These are phyloP conservation scores for Sporothrix luriei DNA, from an alignment of 2,329 filamentous ascomycete genomes.

Conservation along the genomic window DNA sequence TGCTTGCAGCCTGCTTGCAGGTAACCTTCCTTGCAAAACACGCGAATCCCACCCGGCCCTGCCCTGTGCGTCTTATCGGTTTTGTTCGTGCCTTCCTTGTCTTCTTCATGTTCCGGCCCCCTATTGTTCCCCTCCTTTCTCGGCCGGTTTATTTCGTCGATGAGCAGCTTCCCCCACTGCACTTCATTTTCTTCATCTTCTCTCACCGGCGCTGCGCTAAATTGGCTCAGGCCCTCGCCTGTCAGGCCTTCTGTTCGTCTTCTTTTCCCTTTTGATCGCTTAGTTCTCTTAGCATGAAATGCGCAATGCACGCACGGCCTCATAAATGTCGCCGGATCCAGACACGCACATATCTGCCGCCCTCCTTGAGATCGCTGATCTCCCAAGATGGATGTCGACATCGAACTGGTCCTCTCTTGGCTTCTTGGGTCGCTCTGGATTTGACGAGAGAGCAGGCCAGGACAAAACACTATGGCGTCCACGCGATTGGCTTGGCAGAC, in stretches of 20 bases:
- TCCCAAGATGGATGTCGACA: conserved; percentile 5
- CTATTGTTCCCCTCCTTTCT: conserved; percentile 17
- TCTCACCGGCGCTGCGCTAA: conserved; percentile 22
- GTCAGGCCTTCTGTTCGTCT: conserved; percentile 23
- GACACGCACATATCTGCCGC: not conserved
- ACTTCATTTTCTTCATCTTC: conserved; percentile 1
- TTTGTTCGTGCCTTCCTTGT: conserved; percentile 21
- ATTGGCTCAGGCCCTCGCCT: conserved; percentile 1
- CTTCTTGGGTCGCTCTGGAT: not conserved
- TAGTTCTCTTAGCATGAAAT: conserved; percentile 20
- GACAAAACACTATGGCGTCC: not conserved
- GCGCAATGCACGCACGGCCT: conserved; percentile 30
- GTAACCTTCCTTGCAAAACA: conserved; percentile 14
- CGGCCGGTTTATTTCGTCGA: conserved; percentile 15
- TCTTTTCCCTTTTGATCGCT: conserved; percentile 27
- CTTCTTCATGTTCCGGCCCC: not conserved
- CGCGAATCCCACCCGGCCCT: conserved; percentile 15
- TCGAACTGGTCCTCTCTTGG: conserved; percentile 3
- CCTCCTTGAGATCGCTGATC: conserved; percentile 10
- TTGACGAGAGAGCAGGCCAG: not conserved
- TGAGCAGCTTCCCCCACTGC: conserved; percentile 22
- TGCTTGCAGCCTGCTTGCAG: conserved; percentile 5
- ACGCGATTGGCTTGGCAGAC: not conserved
- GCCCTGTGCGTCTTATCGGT: conserved; percentile 15
- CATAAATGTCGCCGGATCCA: conserved; percentile 3